Percentiles rank a stretch among this genome's conserved stretches.
These are phyloP conservation scores for Pythium aphanidermatum DNA, from an alignment of 352 stramenopile species.

Conservation along the genomic window DNA sequence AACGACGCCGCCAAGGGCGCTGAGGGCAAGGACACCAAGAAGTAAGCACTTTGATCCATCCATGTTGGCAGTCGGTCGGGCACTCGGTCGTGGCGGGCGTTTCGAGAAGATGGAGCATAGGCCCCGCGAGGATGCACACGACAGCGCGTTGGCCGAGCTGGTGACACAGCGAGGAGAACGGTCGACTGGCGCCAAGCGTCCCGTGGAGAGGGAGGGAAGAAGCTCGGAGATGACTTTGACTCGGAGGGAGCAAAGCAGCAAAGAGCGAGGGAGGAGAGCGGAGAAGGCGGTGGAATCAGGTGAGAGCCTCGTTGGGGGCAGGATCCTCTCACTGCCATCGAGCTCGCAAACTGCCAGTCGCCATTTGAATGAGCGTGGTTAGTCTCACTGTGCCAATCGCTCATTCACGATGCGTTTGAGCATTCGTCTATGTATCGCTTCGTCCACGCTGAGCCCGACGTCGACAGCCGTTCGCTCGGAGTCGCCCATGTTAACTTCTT, in stretches of 20 bases:
- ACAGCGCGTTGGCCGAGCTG: too few relatives aligned
- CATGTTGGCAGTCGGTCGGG: conserved; percentile 10
- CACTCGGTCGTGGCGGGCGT: conserved; percentile 1
- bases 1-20: conserved; percentile 61
- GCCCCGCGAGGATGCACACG: too few relatives aligned
- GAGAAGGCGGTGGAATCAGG: not conserved
- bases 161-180: too few relatives aligned
- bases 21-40: conserved; percentile 87
- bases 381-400: not conserved
- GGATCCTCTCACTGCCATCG: conserved; percentile 2
- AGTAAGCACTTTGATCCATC: conserved; percentile 54
- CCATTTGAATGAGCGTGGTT: not conserved
- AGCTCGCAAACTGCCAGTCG: not conserved
- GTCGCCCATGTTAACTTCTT: conserved; percentile 71
- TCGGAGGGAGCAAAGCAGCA: conserved; percentile 12
- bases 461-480: too few relatives aligned
- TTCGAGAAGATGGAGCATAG: conserved; percentile 3
- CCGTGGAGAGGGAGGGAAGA: not conserved
- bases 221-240: conserved; percentile 11
- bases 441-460: too few relatives aligned
- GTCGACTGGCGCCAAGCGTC: too few relatives aligned
- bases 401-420: not conserved
- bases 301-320: conserved; percentile 13
- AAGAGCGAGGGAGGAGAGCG: not conserved
- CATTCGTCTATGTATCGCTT: not conserved